Evolutionary conservation across 768 basidiomycete genomes (phyloP).

Genomic region (Mycena kentingensis): DNA sequence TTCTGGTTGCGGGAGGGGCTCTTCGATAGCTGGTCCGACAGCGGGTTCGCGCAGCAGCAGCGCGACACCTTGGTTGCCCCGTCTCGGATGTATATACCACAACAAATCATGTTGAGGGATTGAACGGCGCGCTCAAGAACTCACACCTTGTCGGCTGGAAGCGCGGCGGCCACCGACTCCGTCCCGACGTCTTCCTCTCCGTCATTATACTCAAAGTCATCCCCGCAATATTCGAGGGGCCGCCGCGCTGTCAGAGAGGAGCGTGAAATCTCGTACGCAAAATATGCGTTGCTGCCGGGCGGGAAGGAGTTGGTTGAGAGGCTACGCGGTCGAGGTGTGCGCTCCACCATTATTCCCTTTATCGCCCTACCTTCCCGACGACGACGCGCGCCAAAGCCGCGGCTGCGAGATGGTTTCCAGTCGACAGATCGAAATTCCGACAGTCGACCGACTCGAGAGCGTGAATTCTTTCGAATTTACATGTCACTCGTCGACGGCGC

Average conservation of each 20-base stretch:
- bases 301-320: too few species aligned
- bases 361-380: neutral
- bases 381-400: neutral
- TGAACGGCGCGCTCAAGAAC: neutral
- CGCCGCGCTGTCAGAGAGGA: too few species aligned
- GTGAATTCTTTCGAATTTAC: neutral
- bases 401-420: neutral
- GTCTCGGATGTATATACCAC: neutral
- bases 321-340: too few species aligned
- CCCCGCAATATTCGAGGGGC: too few species aligned
- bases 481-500: slow-evolving; percentile 4
- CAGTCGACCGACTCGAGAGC: neutral
- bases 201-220: too few species aligned
- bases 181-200: neutral
- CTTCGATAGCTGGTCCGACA: neutral
- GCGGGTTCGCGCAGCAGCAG: neutral
- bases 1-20: neutral
- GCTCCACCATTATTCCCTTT: too few species aligned
- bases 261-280: too few species aligned
- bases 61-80: neutral
- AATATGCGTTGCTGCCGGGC: too few species aligned
- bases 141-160: neutral
- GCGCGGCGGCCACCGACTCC: neutral
- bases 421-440: neutral
- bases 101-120: neutral